Evolutionary conservation across 495 filamentous ascomycete genomes (phyloP).

Genomic region (Aspergillus saccharolyticus): DNA sequence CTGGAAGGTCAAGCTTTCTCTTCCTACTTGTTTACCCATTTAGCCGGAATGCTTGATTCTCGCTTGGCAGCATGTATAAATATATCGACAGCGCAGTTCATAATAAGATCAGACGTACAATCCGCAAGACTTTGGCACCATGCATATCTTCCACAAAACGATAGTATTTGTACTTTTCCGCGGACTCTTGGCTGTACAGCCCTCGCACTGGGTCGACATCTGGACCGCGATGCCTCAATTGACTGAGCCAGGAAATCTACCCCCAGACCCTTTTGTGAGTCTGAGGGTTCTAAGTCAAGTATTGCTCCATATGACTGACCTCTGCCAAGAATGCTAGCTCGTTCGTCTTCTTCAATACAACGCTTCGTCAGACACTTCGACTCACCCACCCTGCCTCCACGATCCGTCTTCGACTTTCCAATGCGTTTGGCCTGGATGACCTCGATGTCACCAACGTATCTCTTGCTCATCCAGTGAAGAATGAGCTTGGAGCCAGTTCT

Average conservation of each 20-base stretch:
- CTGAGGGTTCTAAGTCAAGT: not conserved
- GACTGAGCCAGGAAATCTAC: slow-evolving; percentile 58
- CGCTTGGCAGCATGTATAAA: not conserved
- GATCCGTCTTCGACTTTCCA: slow-evolving; percentile 61
- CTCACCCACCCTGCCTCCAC: slow-evolving; percentile 47
- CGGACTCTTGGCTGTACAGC: not conserved
- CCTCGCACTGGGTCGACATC: slow-evolving; percentile 57
- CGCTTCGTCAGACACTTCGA: slow-evolving; percentile 63
- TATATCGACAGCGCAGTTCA: too few relatives aligned
- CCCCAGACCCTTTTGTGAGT: slow-evolving; percentile 55
- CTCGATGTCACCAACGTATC: slow-evolving; percentile 57
- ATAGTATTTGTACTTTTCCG: not conserved
- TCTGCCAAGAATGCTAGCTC: slow-evolving; percentile 5
- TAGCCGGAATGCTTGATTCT: not conserved
- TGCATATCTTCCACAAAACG: not conserved
- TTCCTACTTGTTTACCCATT: not conserved
- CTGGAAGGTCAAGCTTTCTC: not conserved
- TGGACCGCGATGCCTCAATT: slow-evolving; percentile 67
- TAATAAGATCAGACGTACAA: too few relatives aligned
- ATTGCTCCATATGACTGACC: not conserved
- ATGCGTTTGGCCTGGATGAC: slow-evolving; percentile 59
- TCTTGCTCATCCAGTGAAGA: slow-evolving; percentile 47
- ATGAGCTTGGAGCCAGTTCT: slow-evolving; percentile 46
- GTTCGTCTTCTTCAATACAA: slow-evolving; percentile 46
- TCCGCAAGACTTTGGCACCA: too few relatives aligned